Evolutionary conservation across 2,329 filamentous ascomycete species (phyloP).

Genomic region (Colletotrichum paranaense): DNA sequence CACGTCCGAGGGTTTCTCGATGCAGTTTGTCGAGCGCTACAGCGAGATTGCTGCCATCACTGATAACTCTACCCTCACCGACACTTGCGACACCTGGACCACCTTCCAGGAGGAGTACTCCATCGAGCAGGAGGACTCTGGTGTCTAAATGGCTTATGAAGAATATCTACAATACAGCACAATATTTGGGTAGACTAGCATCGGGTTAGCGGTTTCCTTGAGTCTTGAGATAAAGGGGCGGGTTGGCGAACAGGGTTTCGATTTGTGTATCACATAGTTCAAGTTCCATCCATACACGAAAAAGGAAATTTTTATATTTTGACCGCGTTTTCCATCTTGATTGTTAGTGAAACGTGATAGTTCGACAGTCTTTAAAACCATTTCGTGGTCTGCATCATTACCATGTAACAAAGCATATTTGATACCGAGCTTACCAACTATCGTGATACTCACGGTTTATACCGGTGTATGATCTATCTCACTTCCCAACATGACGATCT

Average conservation of each 20-base stretch:
- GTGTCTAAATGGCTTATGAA: constrained; percentile 25
- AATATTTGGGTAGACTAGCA: background rate
- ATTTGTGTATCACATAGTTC: constrained; percentile 5
- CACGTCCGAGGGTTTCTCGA: constrained; percentile 39
- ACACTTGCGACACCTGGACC: constrained; percentile 35
- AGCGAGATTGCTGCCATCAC: constrained; percentile 35
- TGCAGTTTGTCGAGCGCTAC: constrained; percentile 40
- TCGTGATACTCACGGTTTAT: too few species aligned
- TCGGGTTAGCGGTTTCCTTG: background rate
- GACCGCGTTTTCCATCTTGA: background rate
- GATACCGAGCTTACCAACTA: too few species aligned
- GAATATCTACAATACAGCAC: background rate
- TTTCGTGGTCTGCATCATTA: background rate
- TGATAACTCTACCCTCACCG: constrained; percentile 13
- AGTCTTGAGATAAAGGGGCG: constrained; percentile 3
- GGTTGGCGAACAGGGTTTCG: background rate
- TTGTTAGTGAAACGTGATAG: background rate
- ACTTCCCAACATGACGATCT: too few species aligned
- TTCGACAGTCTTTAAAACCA: background rate
- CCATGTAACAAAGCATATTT: too few species aligned
- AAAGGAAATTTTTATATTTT: background rate
- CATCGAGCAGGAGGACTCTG: constrained; percentile 39
- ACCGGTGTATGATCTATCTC: too few species aligned
- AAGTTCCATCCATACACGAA: background rate
- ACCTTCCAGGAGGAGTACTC: constrained; percentile 22